phyloP scores from a whole-genome alignment of 73 alveolate genomes.

The Tetrahymena elliotti region DNA sequence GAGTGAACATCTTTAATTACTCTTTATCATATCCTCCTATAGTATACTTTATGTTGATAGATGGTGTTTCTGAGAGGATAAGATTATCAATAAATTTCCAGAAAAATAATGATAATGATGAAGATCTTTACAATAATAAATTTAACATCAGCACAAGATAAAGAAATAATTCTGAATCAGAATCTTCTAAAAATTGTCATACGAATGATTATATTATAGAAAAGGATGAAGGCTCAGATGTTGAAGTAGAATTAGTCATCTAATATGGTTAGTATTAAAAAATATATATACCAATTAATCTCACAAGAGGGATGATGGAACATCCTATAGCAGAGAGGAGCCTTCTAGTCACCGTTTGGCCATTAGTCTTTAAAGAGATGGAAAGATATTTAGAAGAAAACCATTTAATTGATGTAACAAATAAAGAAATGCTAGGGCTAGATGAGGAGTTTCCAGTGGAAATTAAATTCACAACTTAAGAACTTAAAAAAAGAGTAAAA shows the following conservation, averaged over 20 bases:
- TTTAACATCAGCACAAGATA: not conserved
- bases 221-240: not conserved
- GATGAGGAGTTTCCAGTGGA: not conserved
- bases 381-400: not conserved
- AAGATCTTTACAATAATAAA: not conserved
- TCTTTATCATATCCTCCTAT: not conserved
- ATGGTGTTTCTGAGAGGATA: not conserved
- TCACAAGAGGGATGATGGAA: not conserved
- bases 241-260: not conserved
- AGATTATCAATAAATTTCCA: not conserved
- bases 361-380: not conserved
- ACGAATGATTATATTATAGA: not conserved
- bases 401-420: not conserved
- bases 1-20: not conserved
- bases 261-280: not conserved
- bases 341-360: not conserved
- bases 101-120: not conserved
- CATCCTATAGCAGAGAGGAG: not conserved
- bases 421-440: not conserved
- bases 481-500: not conserved
- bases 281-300: not conserved
- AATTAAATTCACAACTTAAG: not conserved
- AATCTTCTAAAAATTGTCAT: not conserved
- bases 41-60: not conserved
- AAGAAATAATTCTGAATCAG: not conserved